Percentiles rank a stretch among this genome's conserved stretches.
These are phyloP conservation scores for Mucor plumbeus DNA, from an alignment of 371 early-diverging fungal species.

Conservation along the genomic window DNA sequence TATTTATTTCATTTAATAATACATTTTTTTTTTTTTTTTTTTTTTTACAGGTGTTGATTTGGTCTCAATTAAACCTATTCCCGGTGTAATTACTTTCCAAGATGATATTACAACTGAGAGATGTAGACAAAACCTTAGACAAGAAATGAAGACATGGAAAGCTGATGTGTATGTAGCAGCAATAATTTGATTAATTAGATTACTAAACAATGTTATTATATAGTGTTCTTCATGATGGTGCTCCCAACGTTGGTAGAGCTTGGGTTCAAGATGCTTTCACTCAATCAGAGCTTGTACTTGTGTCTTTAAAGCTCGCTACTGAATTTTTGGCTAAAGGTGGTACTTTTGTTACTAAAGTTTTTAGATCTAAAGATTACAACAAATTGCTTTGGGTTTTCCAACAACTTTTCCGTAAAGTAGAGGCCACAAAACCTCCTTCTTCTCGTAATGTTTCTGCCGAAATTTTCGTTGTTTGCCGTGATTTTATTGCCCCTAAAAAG, in stretches of 20 bases:
- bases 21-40: too few relatives aligned
- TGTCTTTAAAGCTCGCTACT: slow-evolving; percentile 94
- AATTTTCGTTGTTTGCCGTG: slow-evolving; percentile 98
- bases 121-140: slow-evolving; percentile 85
- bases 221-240: slow-evolving; percentile 99
- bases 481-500: slow-evolving; percentile 93
- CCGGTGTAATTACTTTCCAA: slow-evolving; percentile 93
- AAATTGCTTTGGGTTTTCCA: slow-evolving; percentile 98
- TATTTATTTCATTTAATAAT: not conserved
- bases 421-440: slow-evolving; percentile 99
- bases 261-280: slow-evolving; percentile 99
- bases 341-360: slow-evolving; percentile 99
- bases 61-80: slow-evolving; percentile 97
- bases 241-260: slow-evolving; percentile 99
- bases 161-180: slow-evolving; percentile 88
- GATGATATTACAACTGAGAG: slow-evolving; percentile 98
- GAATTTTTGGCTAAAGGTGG: slow-evolving; percentile 96
- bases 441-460: slow-evolving; percentile 99
- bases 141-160: slow-evolving; percentile 96
- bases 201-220: not conserved
- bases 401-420: slow-evolving; percentile 97
- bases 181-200: not conserved
- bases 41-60: slow-evolving; percentile 90
- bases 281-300: slow-evolving; percentile 97
- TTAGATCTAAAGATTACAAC: slow-evolving; percentile 99